Percentiles rank a stretch among this genome's conserved stretches.
Evolutionary conservation across 2,329 filamentous ascomycete genomes (phyloP).

Genomic region (Apiospora pterosperma): DNA sequence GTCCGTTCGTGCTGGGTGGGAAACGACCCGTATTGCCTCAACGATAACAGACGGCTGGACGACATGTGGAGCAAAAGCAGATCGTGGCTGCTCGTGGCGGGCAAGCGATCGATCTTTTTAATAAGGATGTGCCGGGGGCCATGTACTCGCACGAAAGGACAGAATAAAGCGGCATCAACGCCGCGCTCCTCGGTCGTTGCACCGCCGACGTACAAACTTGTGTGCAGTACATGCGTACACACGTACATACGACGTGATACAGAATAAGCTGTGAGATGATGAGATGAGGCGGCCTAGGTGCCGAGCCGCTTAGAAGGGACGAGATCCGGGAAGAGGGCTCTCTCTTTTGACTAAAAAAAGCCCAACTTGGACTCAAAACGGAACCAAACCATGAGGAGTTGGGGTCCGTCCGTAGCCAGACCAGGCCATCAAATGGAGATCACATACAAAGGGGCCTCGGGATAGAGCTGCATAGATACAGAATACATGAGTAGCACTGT

Average conservation of each 20-base stretch:
- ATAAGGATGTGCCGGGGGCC: neutral
- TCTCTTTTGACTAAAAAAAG: neutral
- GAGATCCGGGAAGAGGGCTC: constrained; percentile 3
- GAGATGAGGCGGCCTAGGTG: neutral
- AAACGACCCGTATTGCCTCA: neutral
- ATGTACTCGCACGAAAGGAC: neutral
- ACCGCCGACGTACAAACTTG: neutral
- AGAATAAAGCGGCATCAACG: neutral
- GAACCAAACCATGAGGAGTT: neutral
- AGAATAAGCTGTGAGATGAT: neutral
- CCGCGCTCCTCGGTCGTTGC: neutral
- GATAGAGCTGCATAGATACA: neutral
- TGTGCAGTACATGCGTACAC: neutral
- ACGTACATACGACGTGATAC: neutral
- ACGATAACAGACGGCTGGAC: neutral
- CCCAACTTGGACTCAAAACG: neutral
- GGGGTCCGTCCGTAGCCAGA: neutral
- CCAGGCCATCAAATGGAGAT: neutral
- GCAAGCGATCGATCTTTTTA: constrained; percentile 1
- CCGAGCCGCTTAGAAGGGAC: constrained; percentile 6
- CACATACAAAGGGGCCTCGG: neutral
- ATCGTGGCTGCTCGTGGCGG: neutral
- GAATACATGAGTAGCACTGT: neutral
- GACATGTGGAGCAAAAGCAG: neutral
- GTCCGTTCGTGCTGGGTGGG: neutral